Evolutionary conservation across 306 rosid genomes (phyloP), one percentile per base, ranked within the genome.

Genomic region (Heteromeles arbutifolia): DNA sequence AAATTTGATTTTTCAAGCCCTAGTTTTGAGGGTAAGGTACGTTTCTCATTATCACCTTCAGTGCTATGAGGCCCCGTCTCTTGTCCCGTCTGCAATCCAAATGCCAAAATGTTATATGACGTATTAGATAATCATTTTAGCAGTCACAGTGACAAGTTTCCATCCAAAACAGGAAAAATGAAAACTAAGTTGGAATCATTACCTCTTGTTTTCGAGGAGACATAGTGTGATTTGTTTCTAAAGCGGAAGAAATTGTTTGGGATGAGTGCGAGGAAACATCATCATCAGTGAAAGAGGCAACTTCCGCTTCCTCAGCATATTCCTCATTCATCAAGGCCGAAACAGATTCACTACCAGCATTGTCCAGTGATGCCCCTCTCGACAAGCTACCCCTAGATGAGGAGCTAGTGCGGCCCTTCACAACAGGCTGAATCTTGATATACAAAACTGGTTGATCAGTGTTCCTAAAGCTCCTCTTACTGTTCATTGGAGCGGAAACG

Each of bases 221-320:
- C 34, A 81, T 22, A 59, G 79, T 69, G 19, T 78, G 79, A 39
- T 72, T 85, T 26, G 91, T 82, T 61, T 85, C 84, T 7, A 78
- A 14, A 54, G 89, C 50, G 48, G 90, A 68, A 52, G 89, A 62
- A 74, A 76, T 76, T 8, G 90, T 84, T 78, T 80, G 59, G 69
- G 99, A 95, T 66, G 99, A 92, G 80, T 89, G 90, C 3, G 99
- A 95, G 39, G 96, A 95, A 83, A 84, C 95, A 82, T 95, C 99
- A 41, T 95, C 99, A 72, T 95, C 99, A n/a, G 92, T 89, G 43
- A 85, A 87, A 62, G 91, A 81, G 29, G 90, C 86, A 84, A 67
- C 53, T 82, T 92, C 97, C 67, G 92, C 89, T 83, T 90, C 97
- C 77, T 95, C 97, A 6, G 84, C 89, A 74, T 83, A 86, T 69